Base-by-base conservation (phyloP, 768 basidiomycete genomes). In the Xerocomellus intermedius region DNA sequence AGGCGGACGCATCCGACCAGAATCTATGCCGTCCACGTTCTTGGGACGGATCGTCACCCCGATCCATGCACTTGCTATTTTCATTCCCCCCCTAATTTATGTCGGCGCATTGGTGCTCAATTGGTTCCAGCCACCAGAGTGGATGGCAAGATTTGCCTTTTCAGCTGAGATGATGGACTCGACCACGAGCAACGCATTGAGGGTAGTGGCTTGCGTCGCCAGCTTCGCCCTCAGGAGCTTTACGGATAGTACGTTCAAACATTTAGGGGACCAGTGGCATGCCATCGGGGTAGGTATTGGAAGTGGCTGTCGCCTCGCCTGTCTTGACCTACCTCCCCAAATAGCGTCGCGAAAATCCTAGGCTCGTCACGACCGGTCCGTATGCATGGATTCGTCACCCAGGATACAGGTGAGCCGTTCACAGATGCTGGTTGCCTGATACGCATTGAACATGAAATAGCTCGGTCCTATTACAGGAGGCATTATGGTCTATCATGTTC, bases 311-410 rank as follows among this genome's bases (percentile, higher is more conserved):
- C 12, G 10, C 7, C 5, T 28, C 13, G 1, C 13, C 10, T 9
- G 9, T 32, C 3, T 52, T 58, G 33, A 66, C 37, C 9, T 17
- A 5, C 59, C 26, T 2, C 8, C 22, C 2, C 9, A 13, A 13
- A 50, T 17, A 70, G 67, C 58, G 60, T 45, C 59, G 70, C 32
- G 71, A 74, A 48, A 70, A 69, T 33, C 38, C 65, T 12, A 64
- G 61, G 46, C 17, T 75, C 35, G 68, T 74, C 46, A 58, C 64
- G 33, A 67, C 60, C 0, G 74, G 74, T 9, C 71, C 70, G 0
- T 74, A 74, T 54, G 62, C 62, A 24, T 64, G 67, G 51, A 63
- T 73, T 47, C 72, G 72, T 38, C 74, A 73, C 41, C 74, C 74
- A 1, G 35, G 52, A 2, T 74, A 72, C 44, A 62, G 55, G 72